Conservation (phyloP, 768 basidiomycete genomes). For the Psilocybe sp. region DNA sequence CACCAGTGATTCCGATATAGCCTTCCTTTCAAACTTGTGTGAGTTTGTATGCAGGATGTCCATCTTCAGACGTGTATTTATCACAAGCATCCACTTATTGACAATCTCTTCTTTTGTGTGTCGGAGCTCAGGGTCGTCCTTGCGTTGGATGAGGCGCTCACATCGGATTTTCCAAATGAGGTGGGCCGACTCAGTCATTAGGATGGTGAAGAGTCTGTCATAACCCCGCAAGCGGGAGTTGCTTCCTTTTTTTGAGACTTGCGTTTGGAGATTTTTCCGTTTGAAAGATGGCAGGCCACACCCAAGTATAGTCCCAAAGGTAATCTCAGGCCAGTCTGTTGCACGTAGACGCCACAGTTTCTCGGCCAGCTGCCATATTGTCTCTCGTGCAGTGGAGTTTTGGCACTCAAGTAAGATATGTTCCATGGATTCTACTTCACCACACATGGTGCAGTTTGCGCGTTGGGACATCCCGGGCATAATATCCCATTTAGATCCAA, state of each 20-base stretch:
- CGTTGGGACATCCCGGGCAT: constrained; percentile 3
- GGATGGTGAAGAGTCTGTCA: constrained; percentile 3
- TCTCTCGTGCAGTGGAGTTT: background rate
- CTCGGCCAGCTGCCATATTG: constrained; percentile 9
- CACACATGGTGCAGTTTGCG: constrained; percentile 8
- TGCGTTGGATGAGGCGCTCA: background rate
- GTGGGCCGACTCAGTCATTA: constrained; percentile 2
- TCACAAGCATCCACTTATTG: background rate
- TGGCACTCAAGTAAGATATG: constrained; percentile 13
- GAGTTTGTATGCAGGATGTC: background rate
- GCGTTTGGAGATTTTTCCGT: background rate
- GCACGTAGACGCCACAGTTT: constrained; percentile 4
- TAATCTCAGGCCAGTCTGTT: background rate
- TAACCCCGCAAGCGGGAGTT: background rate
- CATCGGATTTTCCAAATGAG: constrained; percentile 4
- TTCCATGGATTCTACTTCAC: constrained; percentile 10
- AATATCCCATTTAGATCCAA: constrained; percentile 5
- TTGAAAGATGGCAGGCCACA: background rate
- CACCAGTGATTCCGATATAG: background rate
- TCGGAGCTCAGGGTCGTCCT: background rate
- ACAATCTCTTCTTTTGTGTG: background rate
- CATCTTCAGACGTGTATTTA: background rate
- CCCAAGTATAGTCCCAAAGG: constrained; percentile 1
- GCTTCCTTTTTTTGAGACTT: too few species aligned
- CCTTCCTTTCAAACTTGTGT: background rate